Conservation (phyloP, 352 stramenopile species). For the Blastocystis hominis region DNA sequence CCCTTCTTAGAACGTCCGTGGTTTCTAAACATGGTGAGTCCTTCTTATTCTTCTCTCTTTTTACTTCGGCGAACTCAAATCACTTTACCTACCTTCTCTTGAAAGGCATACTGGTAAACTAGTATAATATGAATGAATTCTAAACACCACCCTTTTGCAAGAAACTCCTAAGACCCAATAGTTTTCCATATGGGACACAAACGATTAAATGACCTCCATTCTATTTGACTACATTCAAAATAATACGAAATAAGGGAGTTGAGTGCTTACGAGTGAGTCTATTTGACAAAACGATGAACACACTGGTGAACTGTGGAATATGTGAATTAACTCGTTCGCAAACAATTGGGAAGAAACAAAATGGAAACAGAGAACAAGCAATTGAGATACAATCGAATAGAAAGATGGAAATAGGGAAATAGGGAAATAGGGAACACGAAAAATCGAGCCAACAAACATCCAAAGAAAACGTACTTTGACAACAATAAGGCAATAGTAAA, state of each 20-base stretch:
- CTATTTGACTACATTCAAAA: not conserved
- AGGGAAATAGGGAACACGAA: no score
- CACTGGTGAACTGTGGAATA: not conserved
- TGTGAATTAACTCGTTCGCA: not conserved
- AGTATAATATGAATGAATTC: slow-evolving; percentile 53
- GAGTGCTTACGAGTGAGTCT: no score
- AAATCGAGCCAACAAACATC: no score
- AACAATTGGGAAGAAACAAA: no score
- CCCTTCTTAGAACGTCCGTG: slow-evolving; percentile 57
- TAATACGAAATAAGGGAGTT: no score
- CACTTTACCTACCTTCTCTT: slow-evolving; percentile 43
- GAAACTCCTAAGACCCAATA: not conserved
- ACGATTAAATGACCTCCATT: not conserved
- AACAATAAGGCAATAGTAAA: not conserved
- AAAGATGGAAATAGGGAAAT: no score
- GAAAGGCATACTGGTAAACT: slow-evolving; percentile 55
- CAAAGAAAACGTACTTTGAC: no score
- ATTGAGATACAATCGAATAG: no score
- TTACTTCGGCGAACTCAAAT: not conserved
- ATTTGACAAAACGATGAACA: not conserved
- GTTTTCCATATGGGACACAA: not conserved
- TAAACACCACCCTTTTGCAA: slow-evolving; percentile 15
- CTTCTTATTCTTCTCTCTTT: not conserved
- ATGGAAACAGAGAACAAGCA: no score
- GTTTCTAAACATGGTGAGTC: slow-evolving; percentile 32